Base-by-base conservation (phyloP, 2,329 filamentous ascomycete genomes). In the Bimuria novae-zelandiae region DNA sequence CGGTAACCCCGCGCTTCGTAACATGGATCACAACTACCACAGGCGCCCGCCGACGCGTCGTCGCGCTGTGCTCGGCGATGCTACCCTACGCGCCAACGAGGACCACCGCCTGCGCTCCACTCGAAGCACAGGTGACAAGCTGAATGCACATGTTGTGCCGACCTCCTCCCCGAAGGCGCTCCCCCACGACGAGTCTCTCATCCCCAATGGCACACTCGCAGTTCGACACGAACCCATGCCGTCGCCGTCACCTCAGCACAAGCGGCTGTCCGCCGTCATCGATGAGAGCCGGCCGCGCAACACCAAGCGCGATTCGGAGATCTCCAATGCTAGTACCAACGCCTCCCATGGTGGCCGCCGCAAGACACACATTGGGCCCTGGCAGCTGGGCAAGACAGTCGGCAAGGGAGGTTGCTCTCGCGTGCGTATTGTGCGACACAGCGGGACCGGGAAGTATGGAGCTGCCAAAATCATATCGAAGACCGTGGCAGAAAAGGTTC, bases 381-480 rank as follows among this genome's bases (percentile, higher is more conserved):
- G 94, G 94, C 87, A 93, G 61, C 78, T 99, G 3, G 94, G 94
- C 6, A 91, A 85, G 71, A 96, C 90, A 0, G 81, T 99, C 23
- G 94, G 94, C 0, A 89, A 90, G 63, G 94, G 94, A 3, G 92
- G 92, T 1, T 96, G 91, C 44, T 93, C 92, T 12, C 85, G 90
- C 23, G 94, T 99, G 14, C 84, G 93, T 49, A 79, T 94, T 30
- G 95, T 93, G 19, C 86, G 90, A 57, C 92, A 99, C 76, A 82
- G 81, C 21, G 76, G 85, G 19, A 94, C 91, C 3, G 85, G 89
- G 8, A 88, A 96, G 66, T 82, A 88, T 44, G 94, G 92, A 3
- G 94, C 94, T 2, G 89, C 97, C 69, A 99, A 99, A 79, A 97
- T 99, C 65, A 90, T 99, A 23, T 90, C 90, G 52, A 92, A 95